Percentiles rank a stretch among this genome's conserved stretches.
phyloP scores from a whole-genome alignment of 192 early-diverging fungal species.

The Backusella tuberculispora region DNA sequence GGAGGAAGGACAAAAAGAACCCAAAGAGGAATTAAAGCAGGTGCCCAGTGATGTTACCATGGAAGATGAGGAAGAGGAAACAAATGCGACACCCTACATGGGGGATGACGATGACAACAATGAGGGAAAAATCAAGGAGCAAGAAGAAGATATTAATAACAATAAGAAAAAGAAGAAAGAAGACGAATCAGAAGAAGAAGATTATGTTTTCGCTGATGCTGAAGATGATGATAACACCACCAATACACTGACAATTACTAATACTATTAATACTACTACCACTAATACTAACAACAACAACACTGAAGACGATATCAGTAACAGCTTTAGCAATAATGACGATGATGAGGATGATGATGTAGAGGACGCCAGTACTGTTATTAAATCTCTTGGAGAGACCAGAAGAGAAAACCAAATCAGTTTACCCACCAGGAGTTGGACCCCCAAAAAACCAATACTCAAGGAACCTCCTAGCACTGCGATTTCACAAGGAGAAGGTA shows the following conservation, averaged over 20 bases:
- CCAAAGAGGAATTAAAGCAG: background rate
- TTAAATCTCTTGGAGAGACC: background rate
- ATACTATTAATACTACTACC: background rate
- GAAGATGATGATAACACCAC: too few relatives aligned
- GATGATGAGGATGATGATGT: background rate
- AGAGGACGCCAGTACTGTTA: background rate
- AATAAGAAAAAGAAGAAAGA: background rate
- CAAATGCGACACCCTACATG: background rate
- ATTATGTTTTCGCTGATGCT: background rate
- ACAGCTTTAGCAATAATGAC: background rate
- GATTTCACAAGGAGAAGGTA: slow-evolving; percentile 41
- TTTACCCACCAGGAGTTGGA: background rate
- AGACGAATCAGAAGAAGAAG: background rate
- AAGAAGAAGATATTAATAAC: slow-evolving; percentile 15
- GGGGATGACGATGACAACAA: background rate
- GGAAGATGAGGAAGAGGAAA: slow-evolving; percentile 7
- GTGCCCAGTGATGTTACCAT: background rate
- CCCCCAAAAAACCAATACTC: background rate
- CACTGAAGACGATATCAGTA: background rate
- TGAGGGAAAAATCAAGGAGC: background rate
- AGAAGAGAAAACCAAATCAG: background rate
- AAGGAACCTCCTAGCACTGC: background rate
- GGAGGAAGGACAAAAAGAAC: background rate
- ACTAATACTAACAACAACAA: background rate
- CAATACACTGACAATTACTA: background rate